Conservation (phyloP, 805 yeast species). For the Naumovozyma castellii region DNA sequence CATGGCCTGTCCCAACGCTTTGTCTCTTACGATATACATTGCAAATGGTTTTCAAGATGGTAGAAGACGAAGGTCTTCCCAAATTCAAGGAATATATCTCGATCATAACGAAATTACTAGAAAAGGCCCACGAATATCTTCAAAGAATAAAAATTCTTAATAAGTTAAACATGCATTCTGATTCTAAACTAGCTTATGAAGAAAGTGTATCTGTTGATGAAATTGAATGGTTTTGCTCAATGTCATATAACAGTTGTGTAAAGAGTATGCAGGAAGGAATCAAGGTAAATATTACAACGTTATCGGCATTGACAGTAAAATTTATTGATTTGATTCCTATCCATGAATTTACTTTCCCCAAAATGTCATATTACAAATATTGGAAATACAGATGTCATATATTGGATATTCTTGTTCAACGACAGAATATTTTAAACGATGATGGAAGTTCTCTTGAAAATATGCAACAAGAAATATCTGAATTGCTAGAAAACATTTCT, state of each 20-base stretch:
- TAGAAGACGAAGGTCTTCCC: conserved; percentile 8
- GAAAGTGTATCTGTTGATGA: conserved; percentile 25
- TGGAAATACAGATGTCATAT: conserved; percentile 20
- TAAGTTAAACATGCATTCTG: neutral
- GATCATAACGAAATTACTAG: conserved; percentile 4
- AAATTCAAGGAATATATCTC: conserved; percentile 3
- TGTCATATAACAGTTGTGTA: conserved; percentile 27
- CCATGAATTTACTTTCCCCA: conserved; percentile 14
- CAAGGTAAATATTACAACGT: conserved; percentile 8
- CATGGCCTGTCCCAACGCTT: conserved; percentile 18
- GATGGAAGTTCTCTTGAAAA: neutral
- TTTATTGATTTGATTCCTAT: conserved; percentile 14
- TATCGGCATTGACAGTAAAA: conserved; percentile 15
- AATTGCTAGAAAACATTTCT: neutral
- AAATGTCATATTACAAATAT: conserved; percentile 18
- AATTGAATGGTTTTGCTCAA: conserved; percentile 35
- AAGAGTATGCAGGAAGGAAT: conserved; percentile 16
- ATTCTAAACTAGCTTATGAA: neutral
- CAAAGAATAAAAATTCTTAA: conserved; percentile 4
- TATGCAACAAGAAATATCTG: neutral
- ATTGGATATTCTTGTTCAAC: neutral
- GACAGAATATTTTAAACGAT: neutral
- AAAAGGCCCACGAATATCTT: conserved; percentile 7
- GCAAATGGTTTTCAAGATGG: conserved; percentile 25
- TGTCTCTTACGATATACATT: conserved; percentile 25